These are phyloP conservation scores for Sphaerulina musiva DNA, from an alignment of 2,329 filamentous ascomycete species.

Conservation along the genomic window DNA sequence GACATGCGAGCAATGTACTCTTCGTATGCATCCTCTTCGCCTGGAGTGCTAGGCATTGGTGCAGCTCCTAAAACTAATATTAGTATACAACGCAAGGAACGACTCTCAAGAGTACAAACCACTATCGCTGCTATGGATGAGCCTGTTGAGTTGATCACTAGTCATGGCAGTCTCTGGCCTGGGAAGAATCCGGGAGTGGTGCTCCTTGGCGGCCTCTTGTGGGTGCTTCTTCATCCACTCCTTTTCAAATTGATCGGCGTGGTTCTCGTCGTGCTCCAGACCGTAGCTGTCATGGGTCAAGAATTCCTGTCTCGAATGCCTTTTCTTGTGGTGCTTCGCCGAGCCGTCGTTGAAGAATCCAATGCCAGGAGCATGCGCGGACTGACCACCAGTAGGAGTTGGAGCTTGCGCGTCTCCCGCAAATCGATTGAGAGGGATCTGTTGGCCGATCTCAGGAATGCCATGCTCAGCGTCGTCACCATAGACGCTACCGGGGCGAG, in stretches of 20 bases:
- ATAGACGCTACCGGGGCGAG: conserved; percentile 52
- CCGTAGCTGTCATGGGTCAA: conserved; percentile 86
- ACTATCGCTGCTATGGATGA: conserved; percentile 65
- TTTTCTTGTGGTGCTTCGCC: conserved; percentile 58
- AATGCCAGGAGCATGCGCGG: conserved; percentile 40
- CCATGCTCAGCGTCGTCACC: conserved; percentile 62
- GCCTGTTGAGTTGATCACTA: conserved; percentile 81
- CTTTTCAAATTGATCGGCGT: conserved; percentile 77
- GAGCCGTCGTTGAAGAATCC: conserved; percentile 51
- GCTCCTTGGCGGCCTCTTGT: conserved; percentile 71
- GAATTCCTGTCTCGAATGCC: conserved; percentile 63
- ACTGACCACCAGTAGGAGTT: conserved; percentile 59
- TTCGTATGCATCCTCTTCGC: conserved; percentile 82
- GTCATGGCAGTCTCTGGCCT: conserved; percentile 76
- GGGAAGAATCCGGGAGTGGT: conserved; percentile 57
- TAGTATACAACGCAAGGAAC: conserved; percentile 8
- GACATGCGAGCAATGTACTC: conserved; percentile 72
- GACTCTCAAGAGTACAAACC: conserved; percentile 36
- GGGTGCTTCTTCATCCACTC: conserved; percentile 92
- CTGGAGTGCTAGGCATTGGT: conserved; percentile 63
- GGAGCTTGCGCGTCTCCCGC: conserved; percentile 95
- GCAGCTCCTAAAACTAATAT: conserved; percentile 12
- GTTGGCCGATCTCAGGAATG: conserved; percentile 84
- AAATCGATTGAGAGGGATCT: conserved; percentile 88
- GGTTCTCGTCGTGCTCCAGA: conserved; percentile 71